These are phyloP conservation scores for Chenopodium suecicum DNA, from an alignment of 148 eudicot species.

Conservation along the genomic window DNA sequence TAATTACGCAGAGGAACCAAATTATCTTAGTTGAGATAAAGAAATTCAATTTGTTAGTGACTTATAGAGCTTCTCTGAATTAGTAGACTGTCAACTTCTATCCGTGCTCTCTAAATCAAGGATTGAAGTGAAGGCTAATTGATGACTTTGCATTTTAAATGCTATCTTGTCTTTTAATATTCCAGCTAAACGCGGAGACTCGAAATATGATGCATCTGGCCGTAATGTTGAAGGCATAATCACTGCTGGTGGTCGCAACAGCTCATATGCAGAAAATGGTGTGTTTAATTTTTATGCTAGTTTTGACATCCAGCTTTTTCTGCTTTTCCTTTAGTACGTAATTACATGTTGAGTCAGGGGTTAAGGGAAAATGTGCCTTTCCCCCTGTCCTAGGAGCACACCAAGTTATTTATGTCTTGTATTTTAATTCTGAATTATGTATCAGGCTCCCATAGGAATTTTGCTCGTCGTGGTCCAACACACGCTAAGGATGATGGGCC, in stretches of 20 bases:
- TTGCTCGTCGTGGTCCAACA: conserved; percentile 64
- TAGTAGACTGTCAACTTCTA: not conserved
- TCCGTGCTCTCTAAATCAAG: not conserved
- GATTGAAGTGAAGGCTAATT: not conserved
- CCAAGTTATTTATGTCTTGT: not conserved
- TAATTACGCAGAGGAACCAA: not conserved
- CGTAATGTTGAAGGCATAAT: conserved; percentile 39
- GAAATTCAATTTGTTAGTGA: not conserved
- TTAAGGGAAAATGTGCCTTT: not conserved
- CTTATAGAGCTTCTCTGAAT: not conserved
- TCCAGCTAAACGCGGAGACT: conserved; percentile 49
- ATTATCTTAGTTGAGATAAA: not conserved
- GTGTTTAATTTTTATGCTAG: conserved; percentile 13
- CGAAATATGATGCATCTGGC: conserved; percentile 42
- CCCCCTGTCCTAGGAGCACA: not conserved
- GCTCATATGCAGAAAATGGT: conserved; percentile 54
- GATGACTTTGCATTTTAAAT: not conserved
- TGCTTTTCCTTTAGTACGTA: not conserved
- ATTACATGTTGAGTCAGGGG: not conserved
- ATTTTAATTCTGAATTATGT: conserved; percentile 13
- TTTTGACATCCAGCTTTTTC: conserved; percentile 2
- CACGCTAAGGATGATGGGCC: conserved; percentile 66
- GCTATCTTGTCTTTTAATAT: not conserved
- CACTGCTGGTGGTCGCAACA: conserved; percentile 43
- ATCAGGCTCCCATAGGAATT: conserved; percentile 64